Conservation (phyloP, 192 early-diverging fungal species). For the Tieghemiomyces parasiticus region DNA sequence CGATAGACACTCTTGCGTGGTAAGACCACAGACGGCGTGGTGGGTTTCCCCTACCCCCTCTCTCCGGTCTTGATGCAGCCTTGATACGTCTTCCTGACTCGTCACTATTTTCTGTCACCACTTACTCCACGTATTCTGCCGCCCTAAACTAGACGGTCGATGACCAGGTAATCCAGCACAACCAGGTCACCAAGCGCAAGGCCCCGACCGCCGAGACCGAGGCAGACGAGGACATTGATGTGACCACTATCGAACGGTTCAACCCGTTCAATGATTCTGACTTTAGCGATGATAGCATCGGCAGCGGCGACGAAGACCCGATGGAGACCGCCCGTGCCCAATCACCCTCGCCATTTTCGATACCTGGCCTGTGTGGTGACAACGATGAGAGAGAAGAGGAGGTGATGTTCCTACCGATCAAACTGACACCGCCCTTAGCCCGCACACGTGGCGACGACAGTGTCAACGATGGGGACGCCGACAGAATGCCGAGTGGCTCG, state of each 20-base stretch:
- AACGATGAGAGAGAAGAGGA: conserved; percentile 7
- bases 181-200: neutral
- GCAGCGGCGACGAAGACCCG: neutral
- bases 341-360: too few species aligned
- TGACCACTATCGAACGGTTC: neutral
- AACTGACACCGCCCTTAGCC: neutral
- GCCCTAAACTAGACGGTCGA: too few species aligned
- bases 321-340: neutral
- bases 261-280: conserved; percentile 9
- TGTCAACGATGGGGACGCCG: neutral
- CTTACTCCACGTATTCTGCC: too few species aligned
- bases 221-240: conserved; percentile 2
- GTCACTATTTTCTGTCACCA: too few species aligned
- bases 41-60: too few species aligned
- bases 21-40: too few species aligned
- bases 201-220: neutral
- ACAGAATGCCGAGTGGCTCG: too few species aligned
- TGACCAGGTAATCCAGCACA: neutral
- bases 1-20: too few species aligned
- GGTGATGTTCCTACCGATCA: conserved; percentile 1
- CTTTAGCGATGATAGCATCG: neutral
- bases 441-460: neutral
- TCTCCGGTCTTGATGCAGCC: too few species aligned
- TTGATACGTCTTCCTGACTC: too few species aligned
- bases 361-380: neutral